These are phyloP conservation scores for Aspergillus sp. DNA, from an alignment of 2,329 filamentous ascomycete genomes.

Conservation along the genomic window DNA sequence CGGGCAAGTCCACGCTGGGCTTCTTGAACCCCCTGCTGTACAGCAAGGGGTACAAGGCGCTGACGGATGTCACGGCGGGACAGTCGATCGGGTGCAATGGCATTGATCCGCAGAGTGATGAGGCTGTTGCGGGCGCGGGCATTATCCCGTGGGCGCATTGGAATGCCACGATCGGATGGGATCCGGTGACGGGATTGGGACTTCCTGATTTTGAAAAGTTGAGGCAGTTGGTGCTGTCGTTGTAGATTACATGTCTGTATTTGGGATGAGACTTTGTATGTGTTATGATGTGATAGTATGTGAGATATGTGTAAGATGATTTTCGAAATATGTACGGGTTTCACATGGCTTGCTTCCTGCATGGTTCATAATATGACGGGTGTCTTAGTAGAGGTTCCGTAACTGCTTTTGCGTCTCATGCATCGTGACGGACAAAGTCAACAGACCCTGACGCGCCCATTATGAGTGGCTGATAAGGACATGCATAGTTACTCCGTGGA, in stretches of 20 bases:
- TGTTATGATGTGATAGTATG: not conserved
- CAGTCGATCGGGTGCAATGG: conserved; percentile 38
- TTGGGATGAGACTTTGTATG: not conserved
- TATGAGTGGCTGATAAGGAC: no score
- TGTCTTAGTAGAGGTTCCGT: no score
- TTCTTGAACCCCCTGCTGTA: conserved; percentile 63
- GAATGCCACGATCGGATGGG: conserved; percentile 42
- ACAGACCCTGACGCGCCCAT: no score
- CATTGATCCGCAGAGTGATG: conserved; percentile 32
- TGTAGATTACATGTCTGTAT: not conserved
- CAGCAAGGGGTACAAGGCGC: conserved; percentile 47
- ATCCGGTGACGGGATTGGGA: conserved; percentile 44
- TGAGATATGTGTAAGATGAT: not conserved
- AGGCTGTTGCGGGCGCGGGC: conserved; percentile 22
- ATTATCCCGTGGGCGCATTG: conserved; percentile 30
- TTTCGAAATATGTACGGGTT: no score
- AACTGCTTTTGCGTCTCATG: no score
- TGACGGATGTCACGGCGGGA: conserved; percentile 51
- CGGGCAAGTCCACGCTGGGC: conserved; percentile 54
- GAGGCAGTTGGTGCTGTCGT: not conserved
- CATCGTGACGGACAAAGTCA: no score
- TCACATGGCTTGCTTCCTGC: no score
- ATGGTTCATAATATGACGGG: no score
- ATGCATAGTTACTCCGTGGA: no score
- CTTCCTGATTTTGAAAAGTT: conserved; percentile 25